Conservation (phyloP, 257 asterid genomes). For the Leptodermis oblonga region DNA sequence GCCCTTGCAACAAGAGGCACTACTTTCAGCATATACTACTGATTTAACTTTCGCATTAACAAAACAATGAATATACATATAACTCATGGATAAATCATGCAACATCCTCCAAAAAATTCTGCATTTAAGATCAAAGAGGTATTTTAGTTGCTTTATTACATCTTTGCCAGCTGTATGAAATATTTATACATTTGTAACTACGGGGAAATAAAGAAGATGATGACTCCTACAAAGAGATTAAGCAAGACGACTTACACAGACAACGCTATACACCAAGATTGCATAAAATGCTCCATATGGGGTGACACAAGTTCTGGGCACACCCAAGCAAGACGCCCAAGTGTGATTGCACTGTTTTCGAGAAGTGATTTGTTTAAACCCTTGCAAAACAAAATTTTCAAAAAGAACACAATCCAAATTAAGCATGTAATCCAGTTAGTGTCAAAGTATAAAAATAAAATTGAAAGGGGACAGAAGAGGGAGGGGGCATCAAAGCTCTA, state of each 20-base stretch:
- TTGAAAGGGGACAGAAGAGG: too few relatives aligned
- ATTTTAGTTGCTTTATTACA: background rate
- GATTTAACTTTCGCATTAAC: background rate
- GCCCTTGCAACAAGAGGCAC: too few relatives aligned
- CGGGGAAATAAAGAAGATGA: background rate
- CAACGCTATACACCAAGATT: constrained; percentile 85
- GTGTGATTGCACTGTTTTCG: constrained; percentile 91
- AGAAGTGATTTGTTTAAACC: constrained; percentile 82
- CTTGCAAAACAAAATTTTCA: constrained; percentile 35
- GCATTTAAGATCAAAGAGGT: background rate
- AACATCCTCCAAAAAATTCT: background rate
- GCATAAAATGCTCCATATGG: constrained; percentile 97
- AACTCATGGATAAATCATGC: too few relatives aligned
- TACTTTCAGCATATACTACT: too few relatives aligned
- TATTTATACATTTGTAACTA: background rate
- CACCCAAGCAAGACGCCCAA: constrained; percentile 91
- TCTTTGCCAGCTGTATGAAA: background rate
- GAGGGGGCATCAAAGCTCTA: constrained; percentile 4
- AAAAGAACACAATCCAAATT: constrained; percentile 21
- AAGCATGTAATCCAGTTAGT: background rate
- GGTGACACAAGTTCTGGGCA: constrained; percentile 93
- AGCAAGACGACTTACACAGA: constrained; percentile 59
- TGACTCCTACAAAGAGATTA: background rate
- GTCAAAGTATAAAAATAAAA: background rate
- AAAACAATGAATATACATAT: background rate